These are phyloP conservation scores for Xylaria sp. DNA, from an alignment of 2,329 filamentous ascomycete species.

Conservation along the genomic window DNA sequence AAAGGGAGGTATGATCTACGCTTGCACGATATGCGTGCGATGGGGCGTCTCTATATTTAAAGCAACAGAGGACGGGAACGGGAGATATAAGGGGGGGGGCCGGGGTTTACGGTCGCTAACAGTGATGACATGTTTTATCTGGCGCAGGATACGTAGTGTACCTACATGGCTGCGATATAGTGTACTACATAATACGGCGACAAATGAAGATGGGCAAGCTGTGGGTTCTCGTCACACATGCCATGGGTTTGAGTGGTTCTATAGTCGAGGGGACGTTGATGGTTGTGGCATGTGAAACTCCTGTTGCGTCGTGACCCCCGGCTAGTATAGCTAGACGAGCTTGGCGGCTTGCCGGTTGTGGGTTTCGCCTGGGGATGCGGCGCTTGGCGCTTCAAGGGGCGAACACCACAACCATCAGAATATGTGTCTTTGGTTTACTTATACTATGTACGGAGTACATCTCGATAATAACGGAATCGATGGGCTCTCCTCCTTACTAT, in stretches of 20 bases:
- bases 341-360: slow-evolving; percentile 19
- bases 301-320: slow-evolving; percentile 12
- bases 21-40: background rate
- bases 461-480: no score
- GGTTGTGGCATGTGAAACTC: slow-evolving; percentile 17
- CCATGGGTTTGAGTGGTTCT: background rate
- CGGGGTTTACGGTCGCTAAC: background rate
- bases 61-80: background rate
- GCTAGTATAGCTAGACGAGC: slow-evolving; percentile 18
- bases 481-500: no score
- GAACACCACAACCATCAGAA: background rate
- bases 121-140: slow-evolving; percentile 10
- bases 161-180: background rate
- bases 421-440: no score
- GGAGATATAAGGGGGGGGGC: slow-evolving; percentile 9
- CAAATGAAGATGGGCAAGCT: slow-evolving; percentile 5
- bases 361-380: slow-evolving; percentile 9
- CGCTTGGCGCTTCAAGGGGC: slow-evolving; percentile 24
- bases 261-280: background rate
- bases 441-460: no score
- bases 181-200: background rate
- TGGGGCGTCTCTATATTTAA: slow-evolving; percentile 10
- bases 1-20: slow-evolving; percentile 23
- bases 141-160: background rate
- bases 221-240: slow-evolving; percentile 1